Conservation (phyloP, 768 basidiomycete species). For the Multifurca ochricompacta region DNA sequence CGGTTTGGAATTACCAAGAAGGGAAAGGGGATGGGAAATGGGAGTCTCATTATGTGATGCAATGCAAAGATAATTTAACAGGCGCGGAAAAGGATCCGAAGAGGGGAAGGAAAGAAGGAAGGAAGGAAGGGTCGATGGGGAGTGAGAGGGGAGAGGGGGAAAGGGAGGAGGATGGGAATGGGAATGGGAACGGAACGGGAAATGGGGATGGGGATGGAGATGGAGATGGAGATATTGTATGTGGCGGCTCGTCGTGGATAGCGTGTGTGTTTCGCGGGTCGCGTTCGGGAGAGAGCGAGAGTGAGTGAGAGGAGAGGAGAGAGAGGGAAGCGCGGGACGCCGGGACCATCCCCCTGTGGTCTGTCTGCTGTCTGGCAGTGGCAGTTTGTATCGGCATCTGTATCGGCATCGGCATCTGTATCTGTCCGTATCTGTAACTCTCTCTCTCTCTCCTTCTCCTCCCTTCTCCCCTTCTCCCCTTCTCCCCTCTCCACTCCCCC, state of each 20-base stretch:
- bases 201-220: background rate
- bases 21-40: background rate
- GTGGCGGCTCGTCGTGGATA: too few species aligned
- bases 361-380: too few species aligned
- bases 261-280: conserved; percentile 13
- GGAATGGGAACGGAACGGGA: background rate
- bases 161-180: background rate
- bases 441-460: too few species aligned
- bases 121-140: background rate
- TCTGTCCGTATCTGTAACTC: too few species aligned
- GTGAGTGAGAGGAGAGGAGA: too few species aligned
- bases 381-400: background rate
- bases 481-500: too few species aligned
- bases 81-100: background rate
- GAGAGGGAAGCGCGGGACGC: too few species aligned
- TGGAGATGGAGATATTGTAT: background rate
- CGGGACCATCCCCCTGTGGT: background rate
- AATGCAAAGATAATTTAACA: too few species aligned
- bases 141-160: background rate
- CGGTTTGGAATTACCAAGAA: background rate
- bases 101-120: background rate
- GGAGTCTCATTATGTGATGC: conserved; percentile 5
- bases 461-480: too few species aligned
- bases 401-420: background rate
- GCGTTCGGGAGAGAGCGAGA: too few species aligned